These are phyloP conservation scores for Oryza coarctata DNA, from an alignment of 176 grass and related monocot species.

Conservation along the genomic window DNA sequence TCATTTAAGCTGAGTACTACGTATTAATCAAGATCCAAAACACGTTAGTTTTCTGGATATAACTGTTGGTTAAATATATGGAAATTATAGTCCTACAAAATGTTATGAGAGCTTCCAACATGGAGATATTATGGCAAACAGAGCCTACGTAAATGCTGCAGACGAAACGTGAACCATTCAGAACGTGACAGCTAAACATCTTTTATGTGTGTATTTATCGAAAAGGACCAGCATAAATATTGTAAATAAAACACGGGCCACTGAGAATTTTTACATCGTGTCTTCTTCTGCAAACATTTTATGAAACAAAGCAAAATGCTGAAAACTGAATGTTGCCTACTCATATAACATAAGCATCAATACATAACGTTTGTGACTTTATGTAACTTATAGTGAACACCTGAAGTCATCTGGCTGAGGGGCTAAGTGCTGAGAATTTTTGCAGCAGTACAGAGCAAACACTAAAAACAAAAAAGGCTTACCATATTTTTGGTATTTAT, in stretches of 20 bases:
- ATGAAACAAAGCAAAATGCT: not conserved
- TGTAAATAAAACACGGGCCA: not conserved
- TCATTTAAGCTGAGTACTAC: not conserved
- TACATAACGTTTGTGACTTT: not conserved
- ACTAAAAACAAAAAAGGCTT: slow-evolving; percentile 21
- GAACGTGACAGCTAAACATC: not conserved
- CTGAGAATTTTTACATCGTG: not conserved
- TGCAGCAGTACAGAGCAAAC: not conserved
- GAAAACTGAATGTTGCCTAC: not conserved
- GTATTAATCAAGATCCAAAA: not conserved
- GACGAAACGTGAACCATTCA: slow-evolving; percentile 5
- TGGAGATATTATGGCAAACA: not conserved
- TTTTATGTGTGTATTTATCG: not conserved
- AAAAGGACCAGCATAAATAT: not conserved
- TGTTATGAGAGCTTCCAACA: not conserved
- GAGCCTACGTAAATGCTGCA: not conserved
- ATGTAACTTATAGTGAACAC: not conserved
- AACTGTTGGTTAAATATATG: not conserved
- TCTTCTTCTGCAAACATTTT: not conserved
- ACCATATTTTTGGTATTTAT: slow-evolving; percentile 79
- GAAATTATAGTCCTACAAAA: not conserved
- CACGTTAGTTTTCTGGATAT: not conserved
- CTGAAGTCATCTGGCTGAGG: not conserved
- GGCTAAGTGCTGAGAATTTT: not conserved
- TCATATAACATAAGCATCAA: too few species aligned